Percentiles rank a stretch among this genome's conserved stretches.
Evolutionary conservation across 305 asterid species (phyloP).

Genomic region (Fraxinus sp.): DNA sequence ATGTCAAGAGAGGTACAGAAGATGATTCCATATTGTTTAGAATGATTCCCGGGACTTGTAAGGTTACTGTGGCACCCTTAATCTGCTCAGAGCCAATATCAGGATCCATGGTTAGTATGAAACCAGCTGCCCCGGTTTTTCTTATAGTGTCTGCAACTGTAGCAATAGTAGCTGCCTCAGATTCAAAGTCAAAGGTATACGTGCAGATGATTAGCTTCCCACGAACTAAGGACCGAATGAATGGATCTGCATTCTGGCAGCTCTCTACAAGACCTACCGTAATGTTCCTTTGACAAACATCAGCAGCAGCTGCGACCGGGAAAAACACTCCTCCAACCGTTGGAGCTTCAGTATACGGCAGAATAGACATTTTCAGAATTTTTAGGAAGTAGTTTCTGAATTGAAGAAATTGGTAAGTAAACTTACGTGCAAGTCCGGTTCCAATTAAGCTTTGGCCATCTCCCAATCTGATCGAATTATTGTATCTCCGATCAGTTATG

Average conservation of each 20-base stretch:
- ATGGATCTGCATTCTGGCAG: slow-evolving; percentile 51
- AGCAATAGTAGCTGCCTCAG: slow-evolving; percentile 46
- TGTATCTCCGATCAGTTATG: slow-evolving; percentile 51
- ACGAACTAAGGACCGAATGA: slow-evolving; percentile 40
- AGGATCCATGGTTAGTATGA: slow-evolving; percentile 57
- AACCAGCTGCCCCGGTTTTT: slow-evolving; percentile 57
- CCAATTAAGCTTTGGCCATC: slow-evolving; percentile 45
- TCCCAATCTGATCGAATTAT: slow-evolving; percentile 43
- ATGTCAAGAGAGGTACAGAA: slow-evolving; percentile 33
- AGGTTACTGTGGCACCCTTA: slow-evolving; percentile 39
- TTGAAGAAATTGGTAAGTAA: neutral
- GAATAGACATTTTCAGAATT: neutral
- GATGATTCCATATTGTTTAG: slow-evolving; percentile 53
- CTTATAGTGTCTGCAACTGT: slow-evolving; percentile 44
- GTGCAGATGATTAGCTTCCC: slow-evolving; percentile 60
- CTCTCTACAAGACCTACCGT: slow-evolving; percentile 43
- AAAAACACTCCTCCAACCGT: slow-evolving; percentile 41
- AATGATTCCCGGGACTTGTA: slow-evolving; percentile 52
- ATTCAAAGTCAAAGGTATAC: slow-evolving; percentile 54
- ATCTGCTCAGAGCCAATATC: slow-evolving; percentile 45
- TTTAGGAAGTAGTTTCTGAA: neutral
- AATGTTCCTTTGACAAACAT: slow-evolving; percentile 45
- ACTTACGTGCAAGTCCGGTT: slow-evolving; percentile 56
- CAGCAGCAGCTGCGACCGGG: slow-evolving; percentile 59
- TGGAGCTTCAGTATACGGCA: slow-evolving; percentile 41